These are phyloP conservation scores for Lactifluus subvellereus DNA, from an alignment of 768 basidiomycete genomes.

Conservation along the genomic window DNA sequence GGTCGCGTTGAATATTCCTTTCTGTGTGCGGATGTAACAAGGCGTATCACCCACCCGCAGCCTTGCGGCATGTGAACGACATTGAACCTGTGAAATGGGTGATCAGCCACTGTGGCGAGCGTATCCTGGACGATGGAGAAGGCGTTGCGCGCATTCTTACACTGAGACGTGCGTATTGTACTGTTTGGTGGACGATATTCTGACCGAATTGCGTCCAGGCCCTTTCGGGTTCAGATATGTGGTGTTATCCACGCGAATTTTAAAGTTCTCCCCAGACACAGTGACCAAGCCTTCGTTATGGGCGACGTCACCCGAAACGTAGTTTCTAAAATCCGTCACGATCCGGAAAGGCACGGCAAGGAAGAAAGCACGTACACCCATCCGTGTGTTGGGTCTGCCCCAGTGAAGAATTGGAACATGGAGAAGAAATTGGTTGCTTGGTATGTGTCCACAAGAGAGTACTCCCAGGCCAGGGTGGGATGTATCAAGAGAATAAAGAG, in stretches of 20 bases:
- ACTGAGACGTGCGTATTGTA: slow-evolving; percentile 32
- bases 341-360: background rate
- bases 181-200: slow-evolving; percentile 12
- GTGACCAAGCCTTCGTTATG: slow-evolving; percentile 1
- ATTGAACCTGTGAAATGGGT: slow-evolving; percentile 36
- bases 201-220: slow-evolving; percentile 21
- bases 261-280: slow-evolving; percentile 13
- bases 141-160: slow-evolving; percentile 32
- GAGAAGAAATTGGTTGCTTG: slow-evolving; percentile 13
- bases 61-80: slow-evolving; percentile 57
- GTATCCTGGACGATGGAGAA: background rate
- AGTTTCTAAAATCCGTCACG: slow-evolving; percentile 9
- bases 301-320: slow-evolving; percentile 7
- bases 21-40: slow-evolving; percentile 18
- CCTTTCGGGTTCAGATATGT: slow-evolving; percentile 3
- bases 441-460: slow-evolving; percentile 11
- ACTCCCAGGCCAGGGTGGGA: background rate
- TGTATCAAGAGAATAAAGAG: background rate
- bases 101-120: slow-evolving; percentile 15
- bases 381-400: slow-evolving; percentile 19
- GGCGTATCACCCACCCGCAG: slow-evolving; percentile 39
- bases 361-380: slow-evolving; percentile 13
- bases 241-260: slow-evolving; percentile 14
- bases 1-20: background rate
- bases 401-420: slow-evolving; percentile 17